These are phyloP conservation scores for Funneliformis geosporum DNA, from an alignment of 192 early-diverging fungal genomes.

Conservation along the genomic window DNA sequence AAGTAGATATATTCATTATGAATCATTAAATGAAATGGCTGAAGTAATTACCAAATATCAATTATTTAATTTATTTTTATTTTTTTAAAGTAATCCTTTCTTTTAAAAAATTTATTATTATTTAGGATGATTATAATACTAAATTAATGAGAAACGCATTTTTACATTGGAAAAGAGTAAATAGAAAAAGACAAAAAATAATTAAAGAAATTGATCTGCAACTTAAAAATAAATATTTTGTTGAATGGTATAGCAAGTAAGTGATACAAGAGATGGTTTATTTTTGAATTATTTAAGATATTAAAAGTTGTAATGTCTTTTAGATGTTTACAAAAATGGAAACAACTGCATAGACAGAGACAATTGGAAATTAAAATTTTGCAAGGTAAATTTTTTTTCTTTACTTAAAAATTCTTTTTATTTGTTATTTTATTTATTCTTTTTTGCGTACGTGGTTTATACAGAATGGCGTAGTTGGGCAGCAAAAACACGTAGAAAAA, in stretches of 20 bases:
- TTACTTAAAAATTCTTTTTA: background rate
- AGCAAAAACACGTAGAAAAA: background rate
- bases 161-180: slow-evolving; percentile 3
- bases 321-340: slow-evolving; percentile 3
- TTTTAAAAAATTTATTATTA: background rate
- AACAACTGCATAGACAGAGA: background rate
- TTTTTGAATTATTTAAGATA: background rate
- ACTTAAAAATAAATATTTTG: slow-evolving; percentile 1
- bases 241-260: slow-evolving; percentile 26
- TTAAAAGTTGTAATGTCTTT: background rate
- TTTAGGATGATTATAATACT: slow-evolving; percentile 26
- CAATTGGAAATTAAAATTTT: background rate
- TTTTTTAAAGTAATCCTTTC: background rate
- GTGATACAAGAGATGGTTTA: background rate
- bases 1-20: slow-evolving; percentile 16
- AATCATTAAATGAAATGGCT: slow-evolving; percentile 17
- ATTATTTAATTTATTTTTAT: background rate
- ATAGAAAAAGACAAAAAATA: background rate
- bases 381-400: background rate
- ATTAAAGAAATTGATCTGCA: background rate
- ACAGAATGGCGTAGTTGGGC: slow-evolving; percentile 3
- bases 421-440: background rate
- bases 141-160: slow-evolving; percentile 10
- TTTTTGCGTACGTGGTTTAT: background rate
- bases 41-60: background rate